Evolutionary conservation across 2,329 filamentous ascomycete species (phyloP).

Genomic region (Diaporthe sp.): DNA sequence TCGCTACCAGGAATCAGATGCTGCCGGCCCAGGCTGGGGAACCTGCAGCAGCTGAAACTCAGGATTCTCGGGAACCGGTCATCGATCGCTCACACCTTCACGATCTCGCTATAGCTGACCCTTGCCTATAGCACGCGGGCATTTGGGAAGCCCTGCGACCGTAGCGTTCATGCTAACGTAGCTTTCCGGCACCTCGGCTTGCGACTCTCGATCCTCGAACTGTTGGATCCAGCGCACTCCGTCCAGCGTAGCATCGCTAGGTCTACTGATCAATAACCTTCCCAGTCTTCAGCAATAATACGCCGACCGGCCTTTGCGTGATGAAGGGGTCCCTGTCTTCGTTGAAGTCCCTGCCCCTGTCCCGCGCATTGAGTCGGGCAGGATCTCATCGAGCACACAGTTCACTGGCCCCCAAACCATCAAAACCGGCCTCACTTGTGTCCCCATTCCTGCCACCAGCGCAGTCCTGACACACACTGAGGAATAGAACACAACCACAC

Average conservation of each 20-base stretch:
- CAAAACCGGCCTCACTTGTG: conserved; percentile 2
- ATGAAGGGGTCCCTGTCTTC: background rate
- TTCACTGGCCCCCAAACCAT: conserved; percentile 2
- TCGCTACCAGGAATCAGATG: conserved; percentile 16
- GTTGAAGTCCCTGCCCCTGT: conserved; percentile 12
- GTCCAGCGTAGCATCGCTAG: conserved; percentile 14
- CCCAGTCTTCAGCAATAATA: conserved; percentile 10
- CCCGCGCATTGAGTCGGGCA: conserved; percentile 18
- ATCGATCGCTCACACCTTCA: conserved; percentile 33
- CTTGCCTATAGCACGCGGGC: conserved; percentile 21
- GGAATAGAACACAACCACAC: conserved; percentile 21
- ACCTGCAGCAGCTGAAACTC: conserved; percentile 34
- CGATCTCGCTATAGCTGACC: conserved; percentile 27
- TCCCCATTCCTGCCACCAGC: background rate
- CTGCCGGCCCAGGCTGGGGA: conserved; percentile 24
- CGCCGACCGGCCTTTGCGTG: conserved; percentile 5
- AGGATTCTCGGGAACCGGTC: conserved; percentile 28
- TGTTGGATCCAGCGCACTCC: conserved; percentile 18
- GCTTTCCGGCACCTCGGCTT: conserved; percentile 18
- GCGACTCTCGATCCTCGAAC: conserved; percentile 27
- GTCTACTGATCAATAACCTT: background rate
- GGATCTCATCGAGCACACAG: conserved; percentile 12
- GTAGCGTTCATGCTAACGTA: conserved; percentile 18
- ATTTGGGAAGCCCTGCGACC: conserved; percentile 23
- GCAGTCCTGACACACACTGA: background rate